A percentile compares a stretch with the other conserved stretches of the same genome.
These are phyloP conservation scores for Apostasia ramifera DNA, from an alignment of 106 monocot genomes.

Conservation along the genomic window DNA sequence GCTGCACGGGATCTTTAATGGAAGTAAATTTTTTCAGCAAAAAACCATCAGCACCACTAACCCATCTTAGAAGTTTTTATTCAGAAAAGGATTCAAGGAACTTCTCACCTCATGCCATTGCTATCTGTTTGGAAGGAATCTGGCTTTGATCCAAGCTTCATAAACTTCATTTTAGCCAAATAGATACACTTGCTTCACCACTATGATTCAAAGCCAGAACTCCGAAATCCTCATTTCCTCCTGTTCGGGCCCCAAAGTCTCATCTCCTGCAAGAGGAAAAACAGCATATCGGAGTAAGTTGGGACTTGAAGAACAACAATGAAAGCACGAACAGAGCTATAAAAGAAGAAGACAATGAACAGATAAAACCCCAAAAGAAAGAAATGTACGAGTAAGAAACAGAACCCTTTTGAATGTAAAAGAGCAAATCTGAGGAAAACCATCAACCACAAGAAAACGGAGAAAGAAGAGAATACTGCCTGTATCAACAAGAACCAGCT, in stretches of 20 bases:
- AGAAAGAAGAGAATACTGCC: not conserved
- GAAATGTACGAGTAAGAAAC: no score
- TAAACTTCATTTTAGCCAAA: conserved; percentile 67
- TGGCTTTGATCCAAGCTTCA: conserved; percentile 95
- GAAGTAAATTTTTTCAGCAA: no score
- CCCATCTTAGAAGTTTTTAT: no score
- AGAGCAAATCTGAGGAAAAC: no score
- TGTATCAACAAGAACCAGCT: not conserved
- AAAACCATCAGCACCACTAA: no score
- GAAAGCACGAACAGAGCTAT: conserved; percentile 36
- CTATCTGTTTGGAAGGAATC: conserved; percentile 82
- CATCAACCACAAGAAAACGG: not conserved
- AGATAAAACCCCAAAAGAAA: not conserved
- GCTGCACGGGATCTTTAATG: no score
- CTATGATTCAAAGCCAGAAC: conserved; percentile 21
- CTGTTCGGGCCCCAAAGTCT: not conserved
- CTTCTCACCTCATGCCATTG: conserved; percentile 53
- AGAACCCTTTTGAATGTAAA: no score
- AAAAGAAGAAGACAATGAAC: not conserved
- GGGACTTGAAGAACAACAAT: conserved; percentile 10
- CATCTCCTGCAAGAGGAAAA: conserved; percentile 32
- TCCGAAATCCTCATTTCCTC: conserved; percentile 24
- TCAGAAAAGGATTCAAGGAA: no score
- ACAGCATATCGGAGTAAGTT: conserved; percentile 18
- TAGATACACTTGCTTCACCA: not conserved